A percentile compares a stretch with the other conserved stretches of the same genome.
These are phyloP conservation scores for Curvularia sp. DNA, from an alignment of 2,329 filamentous ascomycete species.

Conservation along the genomic window DNA sequence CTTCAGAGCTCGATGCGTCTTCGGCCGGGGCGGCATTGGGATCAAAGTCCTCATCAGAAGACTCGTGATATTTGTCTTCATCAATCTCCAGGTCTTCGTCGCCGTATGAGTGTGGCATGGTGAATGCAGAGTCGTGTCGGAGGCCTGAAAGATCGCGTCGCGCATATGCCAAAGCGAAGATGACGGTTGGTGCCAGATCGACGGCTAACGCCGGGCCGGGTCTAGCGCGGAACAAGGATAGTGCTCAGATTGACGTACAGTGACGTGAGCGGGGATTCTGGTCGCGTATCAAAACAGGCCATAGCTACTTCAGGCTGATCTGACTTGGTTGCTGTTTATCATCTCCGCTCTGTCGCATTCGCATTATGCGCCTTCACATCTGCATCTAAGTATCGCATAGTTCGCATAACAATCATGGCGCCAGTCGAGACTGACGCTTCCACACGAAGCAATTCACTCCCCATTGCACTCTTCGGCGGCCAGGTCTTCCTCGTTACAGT, in stretches of 20 bases:
- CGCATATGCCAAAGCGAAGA: conserved; percentile 8
- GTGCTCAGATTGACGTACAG: conserved; percentile 19
- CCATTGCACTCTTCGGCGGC: conserved; percentile 42
- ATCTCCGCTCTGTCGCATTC: conserved; percentile 12
- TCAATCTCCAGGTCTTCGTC: conserved; percentile 40
- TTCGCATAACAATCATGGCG: conserved; percentile 37
- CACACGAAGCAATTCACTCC: conserved; percentile 44
- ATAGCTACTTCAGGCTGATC: conserved; percentile 7
- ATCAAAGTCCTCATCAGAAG: conserved; percentile 76
- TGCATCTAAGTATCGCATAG: conserved; percentile 13
- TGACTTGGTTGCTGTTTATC: conserved; percentile 6
- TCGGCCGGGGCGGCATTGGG: conserved; percentile 66
- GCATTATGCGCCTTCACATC: conserved; percentile 23
- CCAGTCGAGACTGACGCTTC: conserved; percentile 44
- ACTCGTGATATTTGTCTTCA: conserved; percentile 64
- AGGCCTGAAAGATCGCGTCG: conserved; percentile 15
- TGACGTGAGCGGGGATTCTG: conserved; percentile 36
- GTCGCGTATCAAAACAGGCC: conserved; percentile 41
- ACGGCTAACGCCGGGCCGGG: conserved; percentile 20
- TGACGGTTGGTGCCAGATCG: conserved; percentile 21
- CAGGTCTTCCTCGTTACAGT: conserved; percentile 42
- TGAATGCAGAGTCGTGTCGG: conserved; percentile 9
- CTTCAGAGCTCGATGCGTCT: conserved; percentile 60
- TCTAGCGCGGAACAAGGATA: conserved; percentile 26
- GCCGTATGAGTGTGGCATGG: conserved; percentile 40